These are phyloP conservation scores for Leccinum uliginosum DNA, from an alignment of 768 basidiomycete genomes.

Conservation along the genomic window DNA sequence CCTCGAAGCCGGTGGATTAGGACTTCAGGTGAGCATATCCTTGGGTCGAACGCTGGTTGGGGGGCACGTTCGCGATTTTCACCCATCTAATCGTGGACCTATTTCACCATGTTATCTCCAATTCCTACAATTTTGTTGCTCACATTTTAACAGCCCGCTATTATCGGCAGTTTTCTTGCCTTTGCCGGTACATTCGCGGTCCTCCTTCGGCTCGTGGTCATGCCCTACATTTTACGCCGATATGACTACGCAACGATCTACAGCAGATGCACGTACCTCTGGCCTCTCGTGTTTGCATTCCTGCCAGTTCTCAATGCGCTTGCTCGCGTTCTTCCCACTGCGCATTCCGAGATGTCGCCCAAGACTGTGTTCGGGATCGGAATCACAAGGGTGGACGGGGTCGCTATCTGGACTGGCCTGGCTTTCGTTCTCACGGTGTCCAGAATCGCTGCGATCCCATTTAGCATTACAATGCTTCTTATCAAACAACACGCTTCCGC, in stretches of 20 bases:
- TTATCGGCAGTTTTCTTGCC: slow-evolving; percentile 56
- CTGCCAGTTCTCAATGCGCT: slow-evolving; percentile 5
- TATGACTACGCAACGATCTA: slow-evolving; percentile 7
- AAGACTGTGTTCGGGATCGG: not conserved
- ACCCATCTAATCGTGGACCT: not conserved
- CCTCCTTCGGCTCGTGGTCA: slow-evolving; percentile 42
- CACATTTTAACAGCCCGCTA: slow-evolving; percentile 34
- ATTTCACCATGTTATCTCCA: not conserved
- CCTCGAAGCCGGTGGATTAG: slow-evolving; percentile 23
- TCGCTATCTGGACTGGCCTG: slow-evolving; percentile 47
- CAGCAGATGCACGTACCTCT: slow-evolving; percentile 4
- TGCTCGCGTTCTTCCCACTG: not conserved
- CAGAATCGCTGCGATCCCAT: slow-evolving; percentile 13
- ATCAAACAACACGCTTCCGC: slow-evolving; percentile 47
- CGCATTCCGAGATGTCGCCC: not conserved
- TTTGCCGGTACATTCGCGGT: slow-evolving; percentile 45
- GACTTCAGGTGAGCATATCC: slow-evolving; percentile 40
- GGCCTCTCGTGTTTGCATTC: slow-evolving; percentile 1
- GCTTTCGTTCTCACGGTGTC: slow-evolving; percentile 36
- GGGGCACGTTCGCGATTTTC: not conserved
- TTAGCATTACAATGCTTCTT: slow-evolving; percentile 55
- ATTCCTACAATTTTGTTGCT: slow-evolving; percentile 13
- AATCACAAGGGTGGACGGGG: not conserved
- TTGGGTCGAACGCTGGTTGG: not conserved
- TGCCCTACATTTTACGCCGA: slow-evolving; percentile 34